These are phyloP conservation scores for Leishmania guyanensis DNA, from an alignment of 208 protist species.

Conservation along the genomic window DNA sequence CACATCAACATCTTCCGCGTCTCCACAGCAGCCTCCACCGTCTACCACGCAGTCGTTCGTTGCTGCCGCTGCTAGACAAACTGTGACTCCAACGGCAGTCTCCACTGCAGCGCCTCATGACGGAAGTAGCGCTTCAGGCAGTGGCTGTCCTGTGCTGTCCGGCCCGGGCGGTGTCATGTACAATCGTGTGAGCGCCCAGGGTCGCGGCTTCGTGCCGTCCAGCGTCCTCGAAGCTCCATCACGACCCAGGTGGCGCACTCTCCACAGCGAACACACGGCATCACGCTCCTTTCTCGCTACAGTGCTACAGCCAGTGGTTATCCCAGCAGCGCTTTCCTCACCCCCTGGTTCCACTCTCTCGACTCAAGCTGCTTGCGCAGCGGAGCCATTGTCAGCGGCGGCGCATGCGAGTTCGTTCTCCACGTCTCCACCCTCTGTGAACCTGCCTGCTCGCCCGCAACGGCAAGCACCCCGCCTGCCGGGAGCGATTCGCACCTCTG, in stretches of 20 bases:
- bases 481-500: conserved; percentile 1
- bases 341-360: neutral
- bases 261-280: conserved; percentile 22
- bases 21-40: neutral
- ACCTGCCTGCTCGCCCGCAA: neutral
- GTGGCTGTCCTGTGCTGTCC: neutral
- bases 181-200: conserved; percentile 25
- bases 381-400: neutral
- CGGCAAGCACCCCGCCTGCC: conserved; percentile 8
- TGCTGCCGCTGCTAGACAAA: conserved; percentile 1
- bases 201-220: conserved; percentile 23
- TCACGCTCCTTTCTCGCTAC: neutral
- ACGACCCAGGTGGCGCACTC: conserved; percentile 15
- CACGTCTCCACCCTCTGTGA: neutral
- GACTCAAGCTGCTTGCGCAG: neutral
- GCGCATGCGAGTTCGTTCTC: neutral
- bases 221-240: conserved; percentile 21
- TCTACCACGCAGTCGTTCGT: neutral
- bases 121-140: neutral
- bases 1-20: neutral
- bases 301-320: neutral
- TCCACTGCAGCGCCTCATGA: neutral
- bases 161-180: conserved; percentile 12
- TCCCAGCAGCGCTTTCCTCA: neutral
- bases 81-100: neutral